These are phyloP conservation scores for Citrus sp. DNA, from an alignment of 345 rosid genomes.

Conservation along the genomic window DNA sequence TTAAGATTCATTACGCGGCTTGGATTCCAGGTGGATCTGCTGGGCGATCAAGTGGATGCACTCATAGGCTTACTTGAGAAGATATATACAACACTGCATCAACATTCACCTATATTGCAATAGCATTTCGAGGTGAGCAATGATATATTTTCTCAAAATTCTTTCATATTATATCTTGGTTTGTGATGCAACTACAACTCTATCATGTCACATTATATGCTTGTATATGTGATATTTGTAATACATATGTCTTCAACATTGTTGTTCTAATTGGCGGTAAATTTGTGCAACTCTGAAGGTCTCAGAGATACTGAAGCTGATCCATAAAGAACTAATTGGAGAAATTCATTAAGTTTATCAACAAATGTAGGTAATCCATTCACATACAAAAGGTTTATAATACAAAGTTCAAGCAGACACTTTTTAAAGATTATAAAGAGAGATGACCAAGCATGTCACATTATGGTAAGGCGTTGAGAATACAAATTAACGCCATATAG, in stretches of 20 bases:
- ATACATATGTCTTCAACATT: neutral
- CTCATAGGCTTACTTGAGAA: conserved; percentile 50
- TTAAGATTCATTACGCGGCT: neutral
- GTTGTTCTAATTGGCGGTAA: neutral
- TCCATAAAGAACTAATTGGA: conserved; percentile 43
- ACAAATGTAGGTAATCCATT: neutral
- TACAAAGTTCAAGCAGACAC: neutral
- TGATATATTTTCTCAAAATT: conserved; percentile 10
- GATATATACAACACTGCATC: conserved; percentile 40
- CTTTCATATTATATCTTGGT: neutral
- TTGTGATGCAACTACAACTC: neutral
- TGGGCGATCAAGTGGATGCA: conserved; percentile 75
- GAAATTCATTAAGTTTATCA: neutral
- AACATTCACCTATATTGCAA: conserved; percentile 34
- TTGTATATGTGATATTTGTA: neutral
- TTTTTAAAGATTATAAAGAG: neutral
- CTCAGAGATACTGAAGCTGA: conserved; percentile 43
- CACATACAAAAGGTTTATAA: neutral
- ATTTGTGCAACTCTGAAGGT: conserved; percentile 33
- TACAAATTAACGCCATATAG: neutral
- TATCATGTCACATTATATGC: neutral
- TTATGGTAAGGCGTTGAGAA: too few species aligned
- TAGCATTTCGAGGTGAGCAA: conserved; percentile 45
- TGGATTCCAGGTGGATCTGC: conserved; percentile 62
- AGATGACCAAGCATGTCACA: neutral